Evolutionary conservation across 2,329 filamentous ascomycete genomes (phyloP), one percentile per base, ranked within the genome.

Genomic region (Trichoderma oligosporum): DNA sequence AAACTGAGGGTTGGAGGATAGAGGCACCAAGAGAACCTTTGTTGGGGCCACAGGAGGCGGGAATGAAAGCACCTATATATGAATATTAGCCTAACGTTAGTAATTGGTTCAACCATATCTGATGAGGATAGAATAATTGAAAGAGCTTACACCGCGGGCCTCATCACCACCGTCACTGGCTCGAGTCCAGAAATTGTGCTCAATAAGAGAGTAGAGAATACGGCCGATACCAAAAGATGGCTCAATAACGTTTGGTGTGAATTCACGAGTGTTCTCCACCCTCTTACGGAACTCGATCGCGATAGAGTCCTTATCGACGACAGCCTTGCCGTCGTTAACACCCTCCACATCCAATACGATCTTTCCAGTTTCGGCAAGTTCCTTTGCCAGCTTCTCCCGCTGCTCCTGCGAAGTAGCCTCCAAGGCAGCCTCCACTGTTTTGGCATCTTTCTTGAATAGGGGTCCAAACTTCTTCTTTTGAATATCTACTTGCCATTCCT

Each of bases 381-480:
- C 83, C 64, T 91, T 82, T 38, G 89, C 85, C 33, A 96, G 78
- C 71, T 86, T 84, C 76, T 93, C 91, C 42, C 89, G 87, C 69
- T 94, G 76, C 47, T 91, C 87, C 73, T 99, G 92, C 1, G 85
- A 82, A 20, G 92, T 82, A 4, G 82, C 84, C 56, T 89, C 77
- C 52, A 99, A 78, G 29, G 89, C 91, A 14, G 84, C 79, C 76
- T 96, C 91, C 29, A 99, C 86, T 1, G 85, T 79, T 78, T 90
- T 95, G 70, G 87, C 89, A 64, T 97, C 89, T 77, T 95, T 96
- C 81, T 96, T 97, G 81, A 96, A 97, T 62, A 86, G 83, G 11
- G 93, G 93, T 24, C 94, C 94, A 66, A 97, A 95, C 76, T 92
- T 92, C 83, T 97, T 97, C 82, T 89, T 96, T 71, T 97, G 85